phyloP scores from a whole-genome alignment of 257 asterid species.

The Scutellaria barbata region DNA sequence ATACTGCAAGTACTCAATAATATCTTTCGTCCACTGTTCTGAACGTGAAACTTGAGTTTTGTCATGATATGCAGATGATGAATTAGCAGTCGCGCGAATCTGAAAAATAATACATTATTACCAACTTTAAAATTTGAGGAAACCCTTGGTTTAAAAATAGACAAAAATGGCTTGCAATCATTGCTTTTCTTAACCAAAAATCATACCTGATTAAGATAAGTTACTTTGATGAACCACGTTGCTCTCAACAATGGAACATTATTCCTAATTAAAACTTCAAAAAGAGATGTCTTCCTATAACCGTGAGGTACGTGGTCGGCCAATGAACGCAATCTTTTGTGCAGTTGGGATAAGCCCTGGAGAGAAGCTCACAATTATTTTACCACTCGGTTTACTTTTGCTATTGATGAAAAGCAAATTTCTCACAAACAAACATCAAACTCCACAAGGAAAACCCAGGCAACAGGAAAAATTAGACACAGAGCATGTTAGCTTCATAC shows the following conservation, averaged over 20 bases:
- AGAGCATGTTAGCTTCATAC: constrained; percentile 15
- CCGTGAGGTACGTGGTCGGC: constrained; percentile 99
- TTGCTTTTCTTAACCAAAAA: constrained; percentile 20
- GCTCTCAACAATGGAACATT: constrained; percentile 92
- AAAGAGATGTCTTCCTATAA: constrained; percentile 72
- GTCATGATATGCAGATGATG: constrained; percentile 75
- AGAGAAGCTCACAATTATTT: constrained; percentile 31
- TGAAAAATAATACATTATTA: constrained; percentile 46
- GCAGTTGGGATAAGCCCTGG: constrained; percentile 92
- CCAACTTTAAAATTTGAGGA: constrained; percentile 11
- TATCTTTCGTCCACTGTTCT: constrained; percentile 98
- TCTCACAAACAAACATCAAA: constrained; percentile 18
- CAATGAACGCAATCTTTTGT: constrained; percentile 86
- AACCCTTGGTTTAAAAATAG: not conserved
- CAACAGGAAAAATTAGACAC: constrained; percentile 20
- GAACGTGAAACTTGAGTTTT: constrained; percentile 82
- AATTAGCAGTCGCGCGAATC: constrained; percentile 77
- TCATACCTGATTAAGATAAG: constrained; percentile 95
- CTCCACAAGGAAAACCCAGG: constrained; percentile 13
- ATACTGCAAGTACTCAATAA: constrained; percentile 85
- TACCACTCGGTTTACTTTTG: constrained; percentile 27
- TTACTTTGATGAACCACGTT: constrained; percentile 97
- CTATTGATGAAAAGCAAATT: constrained; percentile 6
- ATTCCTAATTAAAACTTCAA: constrained; percentile 88
- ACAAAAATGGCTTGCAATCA: not conserved